Evolutionary conservation across 2,329 filamentous ascomycete species (phyloP).

Genomic region (Epichloe amarillans): DNA sequence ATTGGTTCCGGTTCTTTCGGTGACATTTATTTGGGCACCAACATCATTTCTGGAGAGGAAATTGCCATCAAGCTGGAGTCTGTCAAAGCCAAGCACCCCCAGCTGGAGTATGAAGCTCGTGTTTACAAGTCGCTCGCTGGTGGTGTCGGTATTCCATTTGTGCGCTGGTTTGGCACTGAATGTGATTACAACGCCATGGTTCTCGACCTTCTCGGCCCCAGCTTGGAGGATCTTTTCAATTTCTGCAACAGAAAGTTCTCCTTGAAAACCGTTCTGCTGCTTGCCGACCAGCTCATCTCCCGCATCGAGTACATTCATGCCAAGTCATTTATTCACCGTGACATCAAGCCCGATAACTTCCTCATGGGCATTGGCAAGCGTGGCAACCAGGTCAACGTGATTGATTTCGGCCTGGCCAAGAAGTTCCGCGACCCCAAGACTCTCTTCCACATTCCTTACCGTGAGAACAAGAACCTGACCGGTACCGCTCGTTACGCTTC

Average conservation of each 20-base stretch:
- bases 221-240: constrained; percentile 97
- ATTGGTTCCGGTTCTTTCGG: constrained; percentile 96
- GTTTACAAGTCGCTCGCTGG: constrained; percentile 85
- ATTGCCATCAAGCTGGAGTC: constrained; percentile 99
- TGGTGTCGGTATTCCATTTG: constrained; percentile 94
- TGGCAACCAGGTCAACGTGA: constrained; percentile 98
- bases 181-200: constrained; percentile 99
- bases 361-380: constrained; percentile 98
- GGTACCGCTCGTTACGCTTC: constrained; percentile 96
- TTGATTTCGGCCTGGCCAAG: constrained; percentile 98
- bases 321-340: constrained; percentile 98
- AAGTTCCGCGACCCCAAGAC: constrained; percentile 99
- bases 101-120: constrained; percentile 95
- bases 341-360: constrained; percentile 99
- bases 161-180: constrained; percentile 98
- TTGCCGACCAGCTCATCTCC: constrained; percentile 96
- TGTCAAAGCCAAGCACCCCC: constrained; percentile 98
- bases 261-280: constrained; percentile 89
- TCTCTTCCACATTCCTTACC: constrained; percentile 98
- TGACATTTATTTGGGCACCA: constrained; percentile 97
- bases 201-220: constrained; percentile 87
- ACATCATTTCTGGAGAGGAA: constrained; percentile 98
- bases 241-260: constrained; percentile 99
- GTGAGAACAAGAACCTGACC: constrained; percentile 99
- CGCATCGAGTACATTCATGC: constrained; percentile 99